phyloP scores from a whole-genome alignment of 2,329 filamentous ascomycete genomes.

The Basipetospora chlamydospora region DNA sequence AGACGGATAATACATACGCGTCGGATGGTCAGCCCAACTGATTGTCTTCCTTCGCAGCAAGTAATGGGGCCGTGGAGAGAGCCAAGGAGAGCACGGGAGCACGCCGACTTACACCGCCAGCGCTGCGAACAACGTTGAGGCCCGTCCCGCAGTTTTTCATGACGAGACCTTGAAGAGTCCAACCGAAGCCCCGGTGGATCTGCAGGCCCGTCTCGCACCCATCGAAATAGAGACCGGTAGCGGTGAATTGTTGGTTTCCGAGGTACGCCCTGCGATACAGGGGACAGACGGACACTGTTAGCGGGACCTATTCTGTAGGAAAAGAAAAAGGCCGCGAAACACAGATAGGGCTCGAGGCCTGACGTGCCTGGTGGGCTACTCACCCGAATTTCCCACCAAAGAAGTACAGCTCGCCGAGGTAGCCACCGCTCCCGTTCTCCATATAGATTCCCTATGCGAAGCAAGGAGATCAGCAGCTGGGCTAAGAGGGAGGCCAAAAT shows the following conservation, averaged over 20 bases:
- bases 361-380: neutral
- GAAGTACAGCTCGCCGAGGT: constrained; percentile 46
- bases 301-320: constrained; percentile 27
- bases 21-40: neutral
- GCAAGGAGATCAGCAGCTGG: no score
- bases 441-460: constrained; percentile 11
- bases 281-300: no score
- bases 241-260: constrained; percentile 56
- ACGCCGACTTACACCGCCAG: neutral
- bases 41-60: neutral
- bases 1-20: neutral
- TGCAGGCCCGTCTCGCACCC: constrained; percentile 49
- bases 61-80: neutral
- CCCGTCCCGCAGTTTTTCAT: constrained; percentile 6
- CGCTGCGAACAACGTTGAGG: constrained; percentile 5
- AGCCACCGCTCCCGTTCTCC: constrained; percentile 23
- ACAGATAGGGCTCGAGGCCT: no score
- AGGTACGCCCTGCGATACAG: constrained; percentile 20
- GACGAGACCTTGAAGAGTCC: constrained; percentile 24
- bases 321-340: constrained; percentile 37
- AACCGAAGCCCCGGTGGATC: constrained; percentile 63
- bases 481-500: no score
- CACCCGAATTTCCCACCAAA: constrained; percentile 27
- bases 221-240: constrained; percentile 51
- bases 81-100: constrained; percentile 1